Base-by-base conservation (phyloP, 2,329 filamentous ascomycete species). In the Aspergillus intermedius region DNA sequence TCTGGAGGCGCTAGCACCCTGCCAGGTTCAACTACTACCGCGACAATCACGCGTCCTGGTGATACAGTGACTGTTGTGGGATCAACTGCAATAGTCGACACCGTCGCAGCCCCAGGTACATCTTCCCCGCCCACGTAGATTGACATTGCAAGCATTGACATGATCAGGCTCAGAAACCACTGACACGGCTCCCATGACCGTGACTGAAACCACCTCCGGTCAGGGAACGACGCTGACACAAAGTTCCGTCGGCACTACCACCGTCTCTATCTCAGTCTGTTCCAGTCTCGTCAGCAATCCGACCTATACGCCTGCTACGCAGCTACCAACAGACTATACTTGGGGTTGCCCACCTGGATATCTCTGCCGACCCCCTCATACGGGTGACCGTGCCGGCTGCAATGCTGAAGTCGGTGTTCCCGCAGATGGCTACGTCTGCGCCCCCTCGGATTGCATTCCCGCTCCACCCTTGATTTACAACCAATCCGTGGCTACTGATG, bases 341-440 rank as follows among this genome's bases (percentile, higher is more conserved):
- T 64, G 61, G 67, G 72, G 72, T 28, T 74, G 72, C 50, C 60
- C 64, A 15, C 71, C 72, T n/a, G 69, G 68, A 6, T 66, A 57
- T 37, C 58, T 74, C 22, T 74, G 72, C 50, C 63, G 57, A 30
- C 69, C 70, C 5, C 56, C 50, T 3, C 66, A 63, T 35, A 45
- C 37, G 6, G 51, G 52, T 3, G 47, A 42, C 10, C 57, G 62
- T 34, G 60, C 57, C 3, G 54, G 60, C 5, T 74, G 72, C 54
- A 65, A 65, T 44, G 46, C 73, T 23, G 70, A 65, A 49, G 58
- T 61, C 3, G 64, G 67, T n/a, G 60, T 66, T 7, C 72, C 71
- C 3, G 57, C 61, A 0, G 53, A 53, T 7, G 52, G 58, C 35
- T 74, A 68, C 51, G 51, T 60, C 13, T 74, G 72, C 49, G 59